Base-by-base conservation (phyloP, 2,329 filamentous ascomycete genomes). In the Phyllosticta capitalensis region DNA sequence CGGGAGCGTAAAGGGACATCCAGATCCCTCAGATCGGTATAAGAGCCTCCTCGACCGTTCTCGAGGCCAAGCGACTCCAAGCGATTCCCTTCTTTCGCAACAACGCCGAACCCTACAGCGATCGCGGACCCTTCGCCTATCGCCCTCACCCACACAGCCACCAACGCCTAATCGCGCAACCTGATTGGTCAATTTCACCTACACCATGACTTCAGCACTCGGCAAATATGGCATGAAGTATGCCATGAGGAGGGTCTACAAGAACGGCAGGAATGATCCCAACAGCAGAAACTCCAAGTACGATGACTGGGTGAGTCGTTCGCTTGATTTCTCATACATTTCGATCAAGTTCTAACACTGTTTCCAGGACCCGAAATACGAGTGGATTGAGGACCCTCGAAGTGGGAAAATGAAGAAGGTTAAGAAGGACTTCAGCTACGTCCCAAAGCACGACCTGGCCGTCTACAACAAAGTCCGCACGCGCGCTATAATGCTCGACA, bases 401-500 rank as follows among this genome's bases (percentile, higher is more conserved):
- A 83, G 85, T 24, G 85, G 83, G 67, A 95, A 91, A 71, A 79
- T 81, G 60, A 92, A 90, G 78, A 95, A 89, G 74, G 83, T 87
- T 70, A 90, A 88, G 76, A 95, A 95, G 75, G 88, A 90, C 21
- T 78, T 92, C 0, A 83, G 84, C 24, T 92, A 92, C 58, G 83
- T 97, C 56, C 92, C 91, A 19, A 77, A 86, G 26, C 83, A 95
- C 66, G 94, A 99, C 74, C 86, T 81, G 68, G 81, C 87, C 63
- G 80, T 96, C 65, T 84, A 97, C 64, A 95, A 88, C 66, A 88
- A 87, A 67, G 90, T 95, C 66, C 92, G 95, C 73, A 83, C 87
- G 66, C 82, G 88, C 61, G 91, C 94, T 33, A 95, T 96, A 74
- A 82, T 84, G 45, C 83, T 96, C 24, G 94, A 97, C 73, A 88